Evolutionary conservation across 225 moss, liverwort and hornwort genomes (phyloP), one percentile per base, ranked within the genome.

Genomic region (Antitrichia curtipendula): DNA sequence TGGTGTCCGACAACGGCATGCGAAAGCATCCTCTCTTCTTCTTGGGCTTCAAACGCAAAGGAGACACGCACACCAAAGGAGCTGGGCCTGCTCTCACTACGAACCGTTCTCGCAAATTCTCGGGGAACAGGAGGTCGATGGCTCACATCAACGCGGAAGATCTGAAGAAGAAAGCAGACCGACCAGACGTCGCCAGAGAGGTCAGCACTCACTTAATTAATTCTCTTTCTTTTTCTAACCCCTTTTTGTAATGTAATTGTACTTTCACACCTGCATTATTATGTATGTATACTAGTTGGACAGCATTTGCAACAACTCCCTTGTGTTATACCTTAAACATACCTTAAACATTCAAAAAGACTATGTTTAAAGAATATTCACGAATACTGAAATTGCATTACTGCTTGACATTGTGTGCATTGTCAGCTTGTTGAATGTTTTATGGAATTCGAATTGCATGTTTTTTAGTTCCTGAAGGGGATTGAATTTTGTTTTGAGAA

Each of bases 1-100:
- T 97, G 73, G 86, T 92, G 62, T 88, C 93, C 32, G 90, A 87
- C 27, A 95, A 93, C 82, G 98, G 98, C 68, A 90, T 95, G 27
- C 93, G 92, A 56, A 97, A 96, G 79, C 97, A 96, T 47, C 98
- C 97, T 15, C 94, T 98, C 20, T 98, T 93, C 69, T 94, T 94
- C 87, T 88, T 98, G 19, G 90, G 91, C 87, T 91, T 91, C 41
- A 94, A 88, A 75, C 88, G 87, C 86, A 90, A 92, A 86, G 82
- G 47, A 29, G 83, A 88, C 45, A n/a, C 56, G 57, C 47, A 53
- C 63, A 92, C 83, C 86, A 78, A 41, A 24, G 78, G 38, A n/a
- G 91, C 66, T 73, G 88, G 6, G 10, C 74, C 88, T 23, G 41
- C 75, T 50, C 91, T 89, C 81, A 81, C 69, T 32, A 2, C 84